Base-by-base conservation (phyloP, 2,329 filamentous ascomycete species). In the Chrysoporthe cubensis region DNA sequence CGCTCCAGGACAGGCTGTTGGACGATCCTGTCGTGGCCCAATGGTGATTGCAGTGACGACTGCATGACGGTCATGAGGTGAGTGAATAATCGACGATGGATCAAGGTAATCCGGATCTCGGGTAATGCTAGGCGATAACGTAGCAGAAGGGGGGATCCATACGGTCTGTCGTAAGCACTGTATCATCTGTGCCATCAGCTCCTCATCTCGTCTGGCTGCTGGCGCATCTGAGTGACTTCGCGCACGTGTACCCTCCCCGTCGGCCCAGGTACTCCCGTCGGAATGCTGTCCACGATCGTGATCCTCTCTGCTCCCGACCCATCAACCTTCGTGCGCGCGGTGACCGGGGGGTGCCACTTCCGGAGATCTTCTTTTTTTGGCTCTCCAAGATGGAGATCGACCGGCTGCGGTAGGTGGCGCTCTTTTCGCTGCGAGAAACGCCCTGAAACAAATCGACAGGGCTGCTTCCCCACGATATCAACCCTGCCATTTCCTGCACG, bases 401-500 rank as follows among this genome's bases (percentile, higher is more conserved):
- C 52, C 4, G 40, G 56, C 16, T 60, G 50, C 56, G 32, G 48
- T 32, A 26, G 34, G 48, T 6, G 56, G 57, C n/a, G 37, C 34
- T 34, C 44, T 3, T 40, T 26, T 9, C 44, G 21, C 34, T 21
- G 21, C 40, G 48, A 52, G 48, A 62, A 62, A 66, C 37, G 42
- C 21, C 46, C 64, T 69, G 67, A 69, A 69, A 69, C 67, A 66
- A 46, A 48, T 56, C 60, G 64, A 63, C 64, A 69, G 67, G 64
- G 67, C 67, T 62, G 34, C 61, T 60, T 58, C 67, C 62, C 46
- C 65, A 67, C 52, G 58, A 57, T 54, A 58, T 48, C 26, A 59
- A 62, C 67, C 61, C 65, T 69, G 61, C 61, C 61, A 67, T 69
- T 64, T 64, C 58, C 65, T 46, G 67, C 59, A 67, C 44, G 61